Evolutionary conservation across 1,284 basidiomycete genomes (phyloP).

Genomic region (Tylopilus orsonianus): DNA sequence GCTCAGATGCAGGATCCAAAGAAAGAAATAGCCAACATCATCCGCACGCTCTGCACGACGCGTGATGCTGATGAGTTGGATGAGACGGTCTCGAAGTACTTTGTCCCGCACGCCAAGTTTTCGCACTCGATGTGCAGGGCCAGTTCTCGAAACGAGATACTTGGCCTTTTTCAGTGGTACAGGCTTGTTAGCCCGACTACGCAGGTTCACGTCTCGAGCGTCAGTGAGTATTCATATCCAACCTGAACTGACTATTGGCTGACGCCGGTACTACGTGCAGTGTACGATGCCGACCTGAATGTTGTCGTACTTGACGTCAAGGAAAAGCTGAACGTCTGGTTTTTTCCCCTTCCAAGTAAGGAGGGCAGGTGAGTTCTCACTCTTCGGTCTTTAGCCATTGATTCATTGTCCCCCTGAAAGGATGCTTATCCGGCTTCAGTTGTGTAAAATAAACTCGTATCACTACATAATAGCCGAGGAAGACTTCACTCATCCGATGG

Average conservation of each 20-base stretch:
- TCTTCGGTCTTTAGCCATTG: not conserved
- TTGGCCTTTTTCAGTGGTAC: conserved; percentile 33
- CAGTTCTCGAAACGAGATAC: conserved; percentile 26
- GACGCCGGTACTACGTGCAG: conserved; percentile 14
- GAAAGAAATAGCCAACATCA: conserved; percentile 25
- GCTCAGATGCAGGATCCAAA: conserved; percentile 32
- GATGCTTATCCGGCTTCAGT: conserved; percentile 23
- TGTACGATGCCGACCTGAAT: conserved; percentile 25
- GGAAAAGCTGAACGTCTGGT: conserved; percentile 28
- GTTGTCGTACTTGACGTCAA: conserved; percentile 28
- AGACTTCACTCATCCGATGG: conserved; percentile 25
- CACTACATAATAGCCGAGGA: conserved; percentile 22
- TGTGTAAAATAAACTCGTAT: conserved; percentile 15
- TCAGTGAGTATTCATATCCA: conserved; percentile 22
- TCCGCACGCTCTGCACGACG: conserved; percentile 27
- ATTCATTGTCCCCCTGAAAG: conserved; percentile 10
- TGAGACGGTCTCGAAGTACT: conserved; percentile 18
- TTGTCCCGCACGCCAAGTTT: conserved; percentile 23
- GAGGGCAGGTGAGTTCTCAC: conserved; percentile 15
- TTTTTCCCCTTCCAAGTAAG: conserved; percentile 24
- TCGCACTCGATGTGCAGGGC: conserved; percentile 29
- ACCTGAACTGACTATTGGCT: not conserved
- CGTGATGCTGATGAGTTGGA: conserved; percentile 18
- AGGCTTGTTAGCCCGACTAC: conserved; percentile 27
- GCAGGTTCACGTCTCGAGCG: conserved; percentile 4